Base-by-base conservation (phyloP, 2,329 filamentous ascomycete genomes). In the Botrytis fragariae region DNA sequence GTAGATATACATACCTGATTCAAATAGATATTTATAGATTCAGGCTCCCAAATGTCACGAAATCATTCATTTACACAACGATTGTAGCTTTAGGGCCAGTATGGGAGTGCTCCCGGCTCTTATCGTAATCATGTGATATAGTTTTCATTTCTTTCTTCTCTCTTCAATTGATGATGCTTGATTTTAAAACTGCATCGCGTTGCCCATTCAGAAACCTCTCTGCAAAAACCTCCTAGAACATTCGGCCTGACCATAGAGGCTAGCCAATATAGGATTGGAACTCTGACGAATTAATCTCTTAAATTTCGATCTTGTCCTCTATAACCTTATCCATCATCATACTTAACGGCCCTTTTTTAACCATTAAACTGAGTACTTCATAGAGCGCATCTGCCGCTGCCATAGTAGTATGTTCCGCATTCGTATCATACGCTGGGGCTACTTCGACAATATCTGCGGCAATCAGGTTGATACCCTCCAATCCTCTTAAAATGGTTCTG, bases 351-450 rank as follows among this genome's bases (percentile, higher is more conserved):
- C 92, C 92, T 78, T 90, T 90, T 86, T 94, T 93, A 25, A 94
- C 91, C 92, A 94, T 95, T 74, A 95, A 86, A 20, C 89, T 93
- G 88, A 94, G 92, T 65, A 95, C 88, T 82, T 95, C 92, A 79
- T 92, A 95, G 32, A 95, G 82, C 0, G 88, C 88, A 81, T 94
- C 82, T 7, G 90, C 90, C 3, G 90, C 90, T 1, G 90, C 90
- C 90, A 92, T 92, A n/a, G 90, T 92, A 1, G 90, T 92, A 76
- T 89, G 85, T 82, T 92, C 90, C 1, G 91, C 90, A 76, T 92
- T 92, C 8, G 90, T 92, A 78, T 92, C 90, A 77, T 92, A 92
- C 0, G 90, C 90, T 7, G 90, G 90, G 29, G 90, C 90, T 68
- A 94, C 91, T 82, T 93, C 91, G 4, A 93, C 91, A 71, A 93